phyloP scores from a whole-genome alignment of 768 basidiomycete genomes.

The Tylopilus rubrobrunneus region DNA sequence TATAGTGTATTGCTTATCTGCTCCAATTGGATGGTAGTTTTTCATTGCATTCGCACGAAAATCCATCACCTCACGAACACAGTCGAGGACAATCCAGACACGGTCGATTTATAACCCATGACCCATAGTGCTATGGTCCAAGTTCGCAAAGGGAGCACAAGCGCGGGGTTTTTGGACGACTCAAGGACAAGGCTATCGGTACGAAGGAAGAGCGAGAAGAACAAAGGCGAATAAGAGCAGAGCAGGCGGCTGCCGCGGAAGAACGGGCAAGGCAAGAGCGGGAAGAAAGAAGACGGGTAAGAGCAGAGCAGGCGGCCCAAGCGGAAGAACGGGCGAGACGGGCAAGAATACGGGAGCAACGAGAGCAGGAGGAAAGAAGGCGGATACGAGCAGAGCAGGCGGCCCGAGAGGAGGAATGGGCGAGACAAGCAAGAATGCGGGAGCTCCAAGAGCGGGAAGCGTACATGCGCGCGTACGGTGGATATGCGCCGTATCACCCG shows the following conservation, averaged over 20 bases:
- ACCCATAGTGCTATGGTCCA: constrained; percentile 53
- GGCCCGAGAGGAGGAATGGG: constrained; percentile 20
- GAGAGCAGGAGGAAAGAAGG: constrained; percentile 24
- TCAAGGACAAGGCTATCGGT: constrained; percentile 62
- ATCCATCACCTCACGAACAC: constrained; percentile 54
- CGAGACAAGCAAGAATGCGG: constrained; percentile 17
- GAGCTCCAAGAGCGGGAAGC: constrained; percentile 30
- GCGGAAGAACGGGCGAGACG: constrained; percentile 18
- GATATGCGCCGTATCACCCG: constrained; percentile 29
- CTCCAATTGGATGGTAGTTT: constrained; percentile 82
- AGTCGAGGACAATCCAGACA: constrained; percentile 41
- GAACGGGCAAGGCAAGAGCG: constrained; percentile 25
- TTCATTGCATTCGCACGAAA: constrained; percentile 62
- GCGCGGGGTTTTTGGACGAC: constrained; percentile 52
- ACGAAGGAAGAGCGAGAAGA: constrained; percentile 63
- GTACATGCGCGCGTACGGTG: constrained; percentile 32
- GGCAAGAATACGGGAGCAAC: constrained; percentile 18
- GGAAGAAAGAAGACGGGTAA: constrained; percentile 19
- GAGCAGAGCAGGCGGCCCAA: constrained; percentile 29
- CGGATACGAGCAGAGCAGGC: constrained; percentile 29
- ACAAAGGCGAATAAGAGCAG: constrained; percentile 20
- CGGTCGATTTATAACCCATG: constrained; percentile 73
- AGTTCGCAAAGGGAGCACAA: constrained; percentile 29
- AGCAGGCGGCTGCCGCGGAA: not conserved
- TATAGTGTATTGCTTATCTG: constrained; percentile 82